Conservation (phyloP, 2,329 filamentous ascomycete genomes). For the Diaporthe batatas region DNA sequence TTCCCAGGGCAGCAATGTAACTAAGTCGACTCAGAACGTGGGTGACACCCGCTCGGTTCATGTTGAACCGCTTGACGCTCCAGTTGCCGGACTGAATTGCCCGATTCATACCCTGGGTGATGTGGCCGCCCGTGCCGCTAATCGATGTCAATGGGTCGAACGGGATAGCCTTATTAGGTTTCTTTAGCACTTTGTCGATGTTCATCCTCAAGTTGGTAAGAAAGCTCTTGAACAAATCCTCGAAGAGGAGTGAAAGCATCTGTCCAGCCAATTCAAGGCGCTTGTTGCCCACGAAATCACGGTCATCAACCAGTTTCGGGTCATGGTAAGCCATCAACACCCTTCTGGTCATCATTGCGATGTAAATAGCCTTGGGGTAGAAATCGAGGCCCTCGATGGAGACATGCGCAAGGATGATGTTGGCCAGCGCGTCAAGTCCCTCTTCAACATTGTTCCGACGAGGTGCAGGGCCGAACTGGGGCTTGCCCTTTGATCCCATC, state of each 20-base stretch:
- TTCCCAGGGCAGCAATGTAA: slow-evolving; percentile 95
- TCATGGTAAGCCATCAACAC: slow-evolving; percentile 95
- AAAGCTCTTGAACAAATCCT: slow-evolving; percentile 98
- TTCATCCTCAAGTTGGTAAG: slow-evolving; percentile 89
- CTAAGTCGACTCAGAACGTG: slow-evolving; percentile 95
- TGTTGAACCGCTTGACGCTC: slow-evolving; percentile 97
- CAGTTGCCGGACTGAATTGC: slow-evolving; percentile 98
- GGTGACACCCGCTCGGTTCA: slow-evolving; percentile 97
- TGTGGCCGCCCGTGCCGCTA: slow-evolving; percentile 85
- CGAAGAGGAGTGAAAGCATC: slow-evolving; percentile 91
- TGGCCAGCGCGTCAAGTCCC: slow-evolving; percentile 91
- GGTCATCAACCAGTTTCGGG: slow-evolving; percentile 89
- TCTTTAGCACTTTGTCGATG: slow-evolving; percentile 96
- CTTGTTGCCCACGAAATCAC: slow-evolving; percentile 99
- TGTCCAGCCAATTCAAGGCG: slow-evolving; percentile 94
- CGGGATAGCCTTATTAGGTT: slow-evolving; percentile 87
- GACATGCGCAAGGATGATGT: slow-evolving; percentile 94
- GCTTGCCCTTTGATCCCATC: slow-evolving; percentile 78
- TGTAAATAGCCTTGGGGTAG: slow-evolving; percentile 95
- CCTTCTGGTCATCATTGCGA: slow-evolving; percentile 97
- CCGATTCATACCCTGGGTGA: slow-evolving; percentile 93
- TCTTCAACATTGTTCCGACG: slow-evolving; percentile 89
- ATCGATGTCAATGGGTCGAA: slow-evolving; percentile 91
- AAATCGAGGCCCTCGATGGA: slow-evolving; percentile 93
- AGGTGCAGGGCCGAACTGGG: slow-evolving; percentile 65